A percentile compares a stretch with the other conserved stretches of the same genome.
phyloP scores from a whole-genome alignment of 192 early-diverging fungal genomes.

The Rhizoclosmatium sp. region DNA sequence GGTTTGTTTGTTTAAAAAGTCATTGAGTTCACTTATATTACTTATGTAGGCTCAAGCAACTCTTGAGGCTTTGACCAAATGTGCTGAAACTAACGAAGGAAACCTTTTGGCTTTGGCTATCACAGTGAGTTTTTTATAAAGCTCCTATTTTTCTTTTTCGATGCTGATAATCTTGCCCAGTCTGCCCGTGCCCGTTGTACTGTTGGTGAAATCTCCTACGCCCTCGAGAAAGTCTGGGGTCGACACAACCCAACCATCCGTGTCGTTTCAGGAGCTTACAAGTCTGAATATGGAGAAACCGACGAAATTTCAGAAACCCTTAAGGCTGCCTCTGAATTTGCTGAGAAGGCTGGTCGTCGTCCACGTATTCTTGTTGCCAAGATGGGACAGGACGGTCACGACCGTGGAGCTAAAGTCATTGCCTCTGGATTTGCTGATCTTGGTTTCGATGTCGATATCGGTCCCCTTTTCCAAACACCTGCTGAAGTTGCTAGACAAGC shows the following conservation, averaged over 20 bases:
- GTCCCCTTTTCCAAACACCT: conserved; percentile 88
- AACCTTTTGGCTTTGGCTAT: conserved; percentile 81
- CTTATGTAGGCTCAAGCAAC: conserved; percentile 52
- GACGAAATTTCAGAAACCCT: conserved; percentile 73
- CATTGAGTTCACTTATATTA: too few relatives aligned
- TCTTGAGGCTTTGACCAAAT: conserved; percentile 73
- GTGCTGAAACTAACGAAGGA: conserved; percentile 68
- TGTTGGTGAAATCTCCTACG: conserved; percentile 85
- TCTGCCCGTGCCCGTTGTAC: conserved; percentile 81
- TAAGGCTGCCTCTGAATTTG: conserved; percentile 70
- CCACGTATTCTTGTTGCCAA: conserved; percentile 90
- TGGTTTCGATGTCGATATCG: conserved; percentile 92
- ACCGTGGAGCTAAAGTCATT: conserved; percentile 93
- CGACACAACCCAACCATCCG: conserved; percentile 83
- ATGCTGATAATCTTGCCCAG: conserved; percentile 38
- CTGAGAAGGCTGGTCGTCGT: conserved; percentile 77
- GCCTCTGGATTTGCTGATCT: conserved; percentile 89
- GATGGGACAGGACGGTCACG: conserved; percentile 94
- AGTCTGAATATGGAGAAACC: conserved; percentile 75
- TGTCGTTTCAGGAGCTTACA: conserved; percentile 88
- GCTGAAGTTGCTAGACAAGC: conserved; percentile 89
- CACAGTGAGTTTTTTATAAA: conserved; percentile 48
- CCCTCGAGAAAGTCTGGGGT: conserved; percentile 82
- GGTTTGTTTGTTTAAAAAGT: conserved; percentile 33
- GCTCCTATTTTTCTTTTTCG: background rate